Conservation (phyloP, 2,329 filamentous ascomycete genomes). For the Capronia americana region DNA sequence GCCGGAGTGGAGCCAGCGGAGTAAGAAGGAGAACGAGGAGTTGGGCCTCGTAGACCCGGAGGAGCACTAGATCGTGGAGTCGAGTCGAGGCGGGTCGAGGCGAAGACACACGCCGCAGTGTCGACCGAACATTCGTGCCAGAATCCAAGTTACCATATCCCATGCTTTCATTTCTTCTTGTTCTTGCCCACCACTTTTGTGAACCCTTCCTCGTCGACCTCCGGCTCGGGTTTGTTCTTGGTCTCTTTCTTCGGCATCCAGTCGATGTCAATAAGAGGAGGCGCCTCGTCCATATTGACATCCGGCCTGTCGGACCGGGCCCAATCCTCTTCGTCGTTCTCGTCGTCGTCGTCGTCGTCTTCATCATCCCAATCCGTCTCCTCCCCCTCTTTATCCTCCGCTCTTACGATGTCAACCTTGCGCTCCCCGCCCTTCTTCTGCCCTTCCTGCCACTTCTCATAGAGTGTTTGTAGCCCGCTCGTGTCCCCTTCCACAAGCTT, state of each 20-base stretch:
- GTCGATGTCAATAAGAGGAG: conserved; percentile 59
- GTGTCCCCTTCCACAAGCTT: conserved; percentile 53
- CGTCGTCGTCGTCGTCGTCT: conserved; percentile 59
- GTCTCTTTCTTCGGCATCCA: conserved; percentile 65
- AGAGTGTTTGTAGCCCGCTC: conserved; percentile 65
- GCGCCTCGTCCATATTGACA: conserved; percentile 70
- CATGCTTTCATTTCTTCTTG: conserved; percentile 52
- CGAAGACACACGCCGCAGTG: background rate
- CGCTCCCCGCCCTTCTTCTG: conserved; percentile 48
- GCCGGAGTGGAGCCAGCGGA: conserved; percentile 64
- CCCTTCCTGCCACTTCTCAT: conserved; percentile 52
- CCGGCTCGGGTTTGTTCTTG: conserved; percentile 58
- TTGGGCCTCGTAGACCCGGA: conserved; percentile 58
- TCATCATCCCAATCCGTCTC: conserved; percentile 64
- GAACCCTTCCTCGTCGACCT: conserved; percentile 83
- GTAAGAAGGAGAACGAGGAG: conserved; percentile 65
- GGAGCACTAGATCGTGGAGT: conserved; percentile 22
- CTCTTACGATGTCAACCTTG: conserved; percentile 30
- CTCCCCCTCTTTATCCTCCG: conserved; percentile 57
- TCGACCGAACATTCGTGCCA: background rate
- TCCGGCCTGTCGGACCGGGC: conserved; percentile 59
- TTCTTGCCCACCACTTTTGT: conserved; percentile 75
- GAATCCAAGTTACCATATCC: background rate
- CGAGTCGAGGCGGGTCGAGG: background rate
- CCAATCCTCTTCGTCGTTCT: conserved; percentile 62